Evolutionary conservation across 1,284 basidiomycete species (phyloP), one percentile per base, ranked within the genome.

Genomic region (Sphaerobolus stellatus): DNA sequence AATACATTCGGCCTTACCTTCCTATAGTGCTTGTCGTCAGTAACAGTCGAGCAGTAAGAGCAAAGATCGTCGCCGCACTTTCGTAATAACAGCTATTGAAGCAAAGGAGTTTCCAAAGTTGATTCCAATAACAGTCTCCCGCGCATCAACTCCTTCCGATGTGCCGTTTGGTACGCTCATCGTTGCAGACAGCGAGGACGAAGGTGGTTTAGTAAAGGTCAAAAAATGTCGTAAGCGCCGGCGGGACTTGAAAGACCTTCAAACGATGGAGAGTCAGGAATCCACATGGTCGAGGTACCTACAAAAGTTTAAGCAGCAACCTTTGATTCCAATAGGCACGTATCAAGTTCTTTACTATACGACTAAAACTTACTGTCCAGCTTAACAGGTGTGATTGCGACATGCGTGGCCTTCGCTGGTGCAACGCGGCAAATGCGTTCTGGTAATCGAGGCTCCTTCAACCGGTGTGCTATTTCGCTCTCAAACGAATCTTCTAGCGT

Each of bases 51-150:
- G 34, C 4, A 25, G 13, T n/a, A 36, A 28, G 16, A 48, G 4
- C 27, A 30, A 27, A 27, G n/a, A 11, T 13, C 20, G 40, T 43
- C 24, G 40, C 69, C 75, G 50, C 54, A 92, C 93, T 80, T 98
- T 98, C 68, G 93, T 94, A 67, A 98, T 90, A 57, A 98, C 90
- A 22, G 95, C 92, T 64, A 99, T 96, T 45, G 92, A 95, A 29
- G 92, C 91, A 72, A 91, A 98, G 34, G 92, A 89, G 74, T 97
- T 94, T 41, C 97, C 97, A 73, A 98, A 91, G 79, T 98, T 98
- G 77, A 99, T 94, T 54, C 96, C 96, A 54, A 99, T 81, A 48
- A 91, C 80, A 0, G 83, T 76, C 20, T 47, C 45, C 18, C 27
- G 46, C 24, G 38, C 47, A 46, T 46, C 22, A 30, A 8, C 18